phyloP scores from a whole-genome alignment of 257 asterid genomes.

The Ajuga chamaepitys region DNA sequence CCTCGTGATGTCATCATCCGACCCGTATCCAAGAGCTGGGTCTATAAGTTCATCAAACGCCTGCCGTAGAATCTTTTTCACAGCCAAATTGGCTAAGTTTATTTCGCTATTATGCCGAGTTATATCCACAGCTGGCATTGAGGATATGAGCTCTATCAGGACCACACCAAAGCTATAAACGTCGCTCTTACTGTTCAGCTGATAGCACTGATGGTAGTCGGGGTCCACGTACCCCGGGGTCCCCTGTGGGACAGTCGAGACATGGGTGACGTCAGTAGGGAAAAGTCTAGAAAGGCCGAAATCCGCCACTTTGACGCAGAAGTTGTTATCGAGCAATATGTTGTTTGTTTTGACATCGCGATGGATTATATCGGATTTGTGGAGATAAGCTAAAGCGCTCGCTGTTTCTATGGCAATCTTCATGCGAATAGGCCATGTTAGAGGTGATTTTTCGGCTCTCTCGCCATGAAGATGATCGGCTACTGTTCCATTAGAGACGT shows the following conservation, averaged over 20 bases:
- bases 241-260: conserved; percentile 60
- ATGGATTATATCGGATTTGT: conserved; percentile 43
- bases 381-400: conserved; percentile 45
- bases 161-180: conserved; percentile 63
- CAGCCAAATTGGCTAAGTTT: conserved; percentile 40
- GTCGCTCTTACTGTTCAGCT: conserved; percentile 38
- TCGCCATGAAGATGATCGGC: conserved; percentile 56
- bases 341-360: conserved; percentile 53
- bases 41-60: conserved; percentile 42
- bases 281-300: conserved; percentile 47
- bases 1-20: conserved; percentile 27
- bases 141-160: conserved; percentile 48
- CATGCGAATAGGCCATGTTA: conserved; percentile 40
- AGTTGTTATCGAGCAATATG: conserved; percentile 41
- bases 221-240: conserved; percentile 61
- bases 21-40: conserved; percentile 30
- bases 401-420: conserved; percentile 51
- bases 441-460: conserved; percentile 6
- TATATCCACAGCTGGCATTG: conserved; percentile 48
- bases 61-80: conserved; percentile 27
- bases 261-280: conserved; percentile 32
- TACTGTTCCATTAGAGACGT: conserved; percentile 44
- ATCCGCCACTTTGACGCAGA: conserved; percentile 50
- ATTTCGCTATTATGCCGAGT: conserved; percentile 37
- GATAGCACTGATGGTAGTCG: conserved; percentile 39